Base-by-base conservation (phyloP, 495 filamentous ascomycete genomes). In the Podospora australis region DNA sequence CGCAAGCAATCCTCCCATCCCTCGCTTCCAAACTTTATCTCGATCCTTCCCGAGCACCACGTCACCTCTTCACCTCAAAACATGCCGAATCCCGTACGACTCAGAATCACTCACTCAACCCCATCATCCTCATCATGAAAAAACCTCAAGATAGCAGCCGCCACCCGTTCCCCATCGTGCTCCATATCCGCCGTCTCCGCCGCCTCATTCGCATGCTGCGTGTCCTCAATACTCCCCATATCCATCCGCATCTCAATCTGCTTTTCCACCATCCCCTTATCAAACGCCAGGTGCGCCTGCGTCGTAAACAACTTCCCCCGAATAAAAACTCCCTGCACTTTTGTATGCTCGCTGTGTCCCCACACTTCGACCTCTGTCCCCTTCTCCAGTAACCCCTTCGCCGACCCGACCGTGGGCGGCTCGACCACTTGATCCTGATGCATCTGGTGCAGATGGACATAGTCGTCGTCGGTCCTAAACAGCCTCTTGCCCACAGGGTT, bases 211-310 rank as follows among this genome's bases (percentile, higher is more conserved):
- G 57, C 65, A 21, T 56, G 46, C 1, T 54, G 52, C 46, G 68
- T 74, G 36, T 84, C 77, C 32, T 71, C 60, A 41, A 92, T 84
- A 3, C 91, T 71, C 3, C 83, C 85, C 44, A 57, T 58, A 36
- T 70, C 62, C 34, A 83, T 75, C 26, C 87, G 70, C 46, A 62
- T 56, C 30, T 70, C 66, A 23, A 92, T 66, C 34, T 92, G 61
- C 58, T 84, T 80, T 14, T 64, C 71, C 36, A 87, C 74, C 50
- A 94, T 89, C 21, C 82, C 80, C 46, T 74, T 72, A 3, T 72
- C 84, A 58, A 90, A 94, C 57, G 92, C 89, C 8, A 90, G 86
- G 58, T 95, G 89, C 1, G 88, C 89, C 63, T 95, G 88, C 6
- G 94, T 80, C 0, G 86, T 83, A 20, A 95, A 81, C 48, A 87